phyloP scores from a whole-genome alignment of 108 stramenopile genomes.

The Cyclotella kingstonii region DNA sequence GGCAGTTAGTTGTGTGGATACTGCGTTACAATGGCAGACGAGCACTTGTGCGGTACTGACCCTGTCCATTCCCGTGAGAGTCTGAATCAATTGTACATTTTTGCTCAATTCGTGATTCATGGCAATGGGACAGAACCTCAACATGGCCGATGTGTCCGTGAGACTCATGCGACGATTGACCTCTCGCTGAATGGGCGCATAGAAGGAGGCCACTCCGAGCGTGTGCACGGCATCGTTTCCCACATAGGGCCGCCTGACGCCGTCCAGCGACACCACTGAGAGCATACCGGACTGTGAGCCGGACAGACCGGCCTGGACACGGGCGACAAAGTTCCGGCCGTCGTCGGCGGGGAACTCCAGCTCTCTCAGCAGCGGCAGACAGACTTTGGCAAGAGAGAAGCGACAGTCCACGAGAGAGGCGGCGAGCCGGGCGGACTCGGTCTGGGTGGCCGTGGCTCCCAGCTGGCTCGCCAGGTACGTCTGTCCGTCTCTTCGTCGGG shows the following conservation, averaged over 20 bases:
- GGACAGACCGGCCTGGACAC: conserved; percentile 8
- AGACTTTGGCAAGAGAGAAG: conserved; percentile 49
- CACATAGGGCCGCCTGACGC: conserved; percentile 15
- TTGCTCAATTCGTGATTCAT: conserved; percentile 43
- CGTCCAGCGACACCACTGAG: conserved; percentile 20
- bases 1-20: neutral
- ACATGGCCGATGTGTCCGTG: neutral
- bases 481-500: conserved; percentile 32
- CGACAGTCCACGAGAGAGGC: conserved; percentile 47
- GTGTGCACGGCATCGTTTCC: conserved; percentile 57
- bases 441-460: neutral
- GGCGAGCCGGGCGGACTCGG: conserved; percentile 15
- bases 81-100: conserved; percentile 39
- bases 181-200: conserved; percentile 47
- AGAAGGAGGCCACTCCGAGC: conserved; percentile 25
- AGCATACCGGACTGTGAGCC: conserved; percentile 23
- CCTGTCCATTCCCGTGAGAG: conserved; percentile 48
- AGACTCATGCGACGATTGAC: conserved; percentile 41
- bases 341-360: conserved; percentile 39
- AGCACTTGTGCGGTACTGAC: conserved; percentile 10
- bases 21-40: neutral
- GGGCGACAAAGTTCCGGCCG: conserved; percentile 25
- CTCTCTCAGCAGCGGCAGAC: conserved; percentile 49
- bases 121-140: conserved; percentile 45
- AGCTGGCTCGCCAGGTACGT: conserved; percentile 36